Percentiles rank a stretch among this genome's conserved stretches.
These are phyloP conservation scores for Linnemannia hyalina DNA, from an alignment of 192 early-diverging fungal genomes.

Conservation along the genomic window DNA sequence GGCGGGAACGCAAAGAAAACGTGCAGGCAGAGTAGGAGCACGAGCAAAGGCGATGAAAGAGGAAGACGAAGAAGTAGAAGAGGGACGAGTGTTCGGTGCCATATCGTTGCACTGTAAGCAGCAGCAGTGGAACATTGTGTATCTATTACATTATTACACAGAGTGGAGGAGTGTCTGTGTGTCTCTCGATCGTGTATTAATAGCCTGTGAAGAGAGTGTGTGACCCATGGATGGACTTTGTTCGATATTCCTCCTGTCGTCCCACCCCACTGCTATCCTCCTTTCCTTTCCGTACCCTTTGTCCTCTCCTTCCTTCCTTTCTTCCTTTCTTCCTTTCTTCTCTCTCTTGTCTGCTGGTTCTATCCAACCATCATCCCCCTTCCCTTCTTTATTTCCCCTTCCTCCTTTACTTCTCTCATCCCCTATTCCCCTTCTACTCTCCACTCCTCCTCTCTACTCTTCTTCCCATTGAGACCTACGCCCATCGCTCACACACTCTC, in stretches of 20 bases:
- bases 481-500: not conserved
- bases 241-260: no score
- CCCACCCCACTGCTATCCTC: not conserved
- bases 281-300: not conserved
- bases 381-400: not conserved
- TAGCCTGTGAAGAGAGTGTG: not conserved
- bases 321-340: not conserved
- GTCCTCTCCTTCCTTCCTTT: not conserved
- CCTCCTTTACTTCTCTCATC: not conserved
- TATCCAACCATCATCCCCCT: not conserved
- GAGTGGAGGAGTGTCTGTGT: not conserved
- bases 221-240: not conserved
- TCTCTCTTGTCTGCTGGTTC: not conserved
- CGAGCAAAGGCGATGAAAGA: no score
- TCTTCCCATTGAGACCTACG: not conserved
- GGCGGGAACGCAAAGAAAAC: no score
- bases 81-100: not conserved
- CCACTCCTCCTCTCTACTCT: slow-evolving; percentile 1
- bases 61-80: not conserved
- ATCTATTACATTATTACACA: not conserved
- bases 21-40: not conserved
- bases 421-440: not conserved
- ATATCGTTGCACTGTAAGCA: not conserved
- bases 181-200: not conserved
- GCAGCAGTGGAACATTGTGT: not conserved